Evolutionary conservation across 495 filamentous ascomycete genomes (phyloP), one percentile per base, ranked within the genome.

Genomic region (Endocarpon pusillum): DNA sequence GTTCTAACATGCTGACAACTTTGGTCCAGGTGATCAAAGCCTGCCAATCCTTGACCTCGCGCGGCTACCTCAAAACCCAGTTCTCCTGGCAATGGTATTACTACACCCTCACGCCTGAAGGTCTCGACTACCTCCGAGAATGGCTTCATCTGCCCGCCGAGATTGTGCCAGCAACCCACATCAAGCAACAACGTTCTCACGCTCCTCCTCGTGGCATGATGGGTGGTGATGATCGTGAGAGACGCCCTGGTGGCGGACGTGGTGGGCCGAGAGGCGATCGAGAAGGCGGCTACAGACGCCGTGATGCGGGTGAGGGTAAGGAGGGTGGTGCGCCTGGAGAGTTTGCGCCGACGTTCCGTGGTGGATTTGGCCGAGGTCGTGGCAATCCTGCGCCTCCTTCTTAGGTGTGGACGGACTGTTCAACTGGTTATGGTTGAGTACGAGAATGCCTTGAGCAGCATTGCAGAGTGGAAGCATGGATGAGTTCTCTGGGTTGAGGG

Each of bases 61-160:
- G 87, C 59, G 85, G 85, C 57, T 97, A 76, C 63, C 71, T 97
- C 66, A 96, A 96, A 80, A 97, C 89, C 47, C 89, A 85, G 62
- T 97, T 97, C 79, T 92, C 84, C 41, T 97, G 89, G 89, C 89
- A 97, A 71, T 96, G 86, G 77, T 97, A 94, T 76, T 97, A 97
- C 79, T 97, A 97, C 78, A 97, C 91, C 62, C 77, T 97, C 58
- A 97, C 89, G 58, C 84, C 85, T 49, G 87, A 94, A 62, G 89
- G 89, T 69, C 86, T 97, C 56, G 87, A 94, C 73, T 97, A 96
- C 75, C 85, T 97, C 58, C 91, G 89, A 49, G 89, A 97, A 71
- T 97, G 89, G 89, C 87, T 96, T 45, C 89, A 97, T 72, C 78
- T 96, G 49, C 89, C 89, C 58, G 89, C 91, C 54, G 89, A 97